These are phyloP conservation scores for Xylariaceae sp. DNA, from an alignment of 2,329 filamentous ascomycete species.

Conservation along the genomic window DNA sequence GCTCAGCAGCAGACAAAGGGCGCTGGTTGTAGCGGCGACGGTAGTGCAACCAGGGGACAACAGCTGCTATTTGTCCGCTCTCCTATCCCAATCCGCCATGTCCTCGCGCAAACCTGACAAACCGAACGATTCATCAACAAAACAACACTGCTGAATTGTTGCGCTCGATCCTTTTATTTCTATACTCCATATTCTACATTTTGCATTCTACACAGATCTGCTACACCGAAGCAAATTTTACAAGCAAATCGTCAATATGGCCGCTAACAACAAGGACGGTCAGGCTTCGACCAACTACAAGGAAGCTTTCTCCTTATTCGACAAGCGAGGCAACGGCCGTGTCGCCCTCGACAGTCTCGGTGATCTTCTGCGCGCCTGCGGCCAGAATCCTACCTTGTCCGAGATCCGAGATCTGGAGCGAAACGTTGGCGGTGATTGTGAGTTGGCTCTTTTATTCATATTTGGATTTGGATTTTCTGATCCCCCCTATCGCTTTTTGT, in stretches of 20 bases:
- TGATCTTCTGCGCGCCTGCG: constrained; percentile 92
- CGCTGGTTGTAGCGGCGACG: constrained; percentile 7
- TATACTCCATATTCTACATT: not conserved
- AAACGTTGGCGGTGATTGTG: constrained; percentile 87
- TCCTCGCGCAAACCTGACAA: constrained; percentile 8
- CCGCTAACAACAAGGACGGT: constrained; percentile 33
- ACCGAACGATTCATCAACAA: constrained; percentile 1
- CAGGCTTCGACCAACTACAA: constrained; percentile 97
- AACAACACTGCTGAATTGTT: constrained; percentile 1
- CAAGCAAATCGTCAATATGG: constrained; percentile 30
- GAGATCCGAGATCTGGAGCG: constrained; percentile 95
- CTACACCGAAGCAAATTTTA: constrained; percentile 8
- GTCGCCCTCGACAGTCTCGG: constrained; percentile 85
- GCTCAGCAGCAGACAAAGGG: constrained; percentile 11
- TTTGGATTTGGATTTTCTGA: not conserved
- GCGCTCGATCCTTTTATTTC: constrained; percentile 3
- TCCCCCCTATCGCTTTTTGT: not conserved
- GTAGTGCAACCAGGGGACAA: constrained; percentile 10
- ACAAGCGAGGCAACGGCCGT: constrained; percentile 97
- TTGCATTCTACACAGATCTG: constrained; percentile 10
- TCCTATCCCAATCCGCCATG: constrained; percentile 7
- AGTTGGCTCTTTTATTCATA: constrained; percentile 46
- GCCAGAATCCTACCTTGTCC: constrained; percentile 93
- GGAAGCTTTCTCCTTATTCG: constrained; percentile 99
- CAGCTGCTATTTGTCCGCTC: constrained; percentile 6